These are phyloP conservation scores for Penicillium occitanis DNA, from an alignment of 2,329 filamentous ascomycete species.

Conservation along the genomic window DNA sequence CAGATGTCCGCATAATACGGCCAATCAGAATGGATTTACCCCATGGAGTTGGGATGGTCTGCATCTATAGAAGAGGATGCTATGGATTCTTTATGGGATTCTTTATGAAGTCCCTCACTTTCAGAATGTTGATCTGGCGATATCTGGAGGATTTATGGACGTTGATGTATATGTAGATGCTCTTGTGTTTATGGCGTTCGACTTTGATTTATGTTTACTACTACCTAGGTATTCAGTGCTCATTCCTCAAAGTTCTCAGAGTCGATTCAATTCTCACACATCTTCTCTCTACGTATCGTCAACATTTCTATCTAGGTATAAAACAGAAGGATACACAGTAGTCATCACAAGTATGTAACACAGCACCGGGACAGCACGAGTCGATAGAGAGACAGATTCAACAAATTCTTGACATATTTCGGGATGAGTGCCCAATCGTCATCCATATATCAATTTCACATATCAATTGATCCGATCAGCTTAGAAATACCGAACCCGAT, in stretches of 20 bases:
- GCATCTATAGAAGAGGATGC: too few species aligned
- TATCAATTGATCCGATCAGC: neutral
- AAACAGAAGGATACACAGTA: neutral
- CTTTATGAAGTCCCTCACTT: neutral
- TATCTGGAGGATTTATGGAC: neutral
- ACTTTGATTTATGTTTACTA: neutral
- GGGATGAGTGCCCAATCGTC: neutral
- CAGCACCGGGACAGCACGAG: neutral
- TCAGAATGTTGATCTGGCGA: neutral
- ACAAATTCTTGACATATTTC: neutral
- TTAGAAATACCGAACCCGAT: slow-evolving; percentile 6
- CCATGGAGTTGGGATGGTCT: neutral
- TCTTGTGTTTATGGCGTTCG: neutral
- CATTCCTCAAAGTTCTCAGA: neutral
- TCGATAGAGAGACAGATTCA: neutral
- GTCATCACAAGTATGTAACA: neutral
- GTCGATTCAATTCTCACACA: neutral
- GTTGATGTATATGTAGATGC: neutral
- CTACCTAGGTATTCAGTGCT: neutral
- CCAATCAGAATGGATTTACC: neutral
- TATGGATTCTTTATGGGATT: too few species aligned
- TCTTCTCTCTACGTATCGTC: neutral
- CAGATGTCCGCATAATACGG: neutral
- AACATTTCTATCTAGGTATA: neutral
- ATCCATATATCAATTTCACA: neutral